A percentile compares a stretch with the other conserved stretches of the same genome.
Conservation (phyloP, 352 stramenopile genomes). For the Phytophthora multivora region DNA sequence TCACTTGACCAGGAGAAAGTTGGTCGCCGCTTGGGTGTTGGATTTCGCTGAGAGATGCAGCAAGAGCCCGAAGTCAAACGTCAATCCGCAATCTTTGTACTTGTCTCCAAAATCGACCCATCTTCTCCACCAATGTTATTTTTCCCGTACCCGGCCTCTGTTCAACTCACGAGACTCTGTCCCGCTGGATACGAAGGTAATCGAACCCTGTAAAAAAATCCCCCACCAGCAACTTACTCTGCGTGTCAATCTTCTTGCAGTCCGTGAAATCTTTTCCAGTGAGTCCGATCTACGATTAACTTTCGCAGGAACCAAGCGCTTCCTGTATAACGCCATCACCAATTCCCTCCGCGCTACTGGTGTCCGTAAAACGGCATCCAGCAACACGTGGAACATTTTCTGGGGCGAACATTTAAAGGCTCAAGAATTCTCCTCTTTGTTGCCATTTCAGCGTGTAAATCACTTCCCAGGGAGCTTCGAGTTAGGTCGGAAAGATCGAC, state of each 20-base stretch:
- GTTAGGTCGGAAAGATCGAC: conserved; percentile 72
- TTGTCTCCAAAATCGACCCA: conserved; percentile 59
- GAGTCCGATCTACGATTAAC: conserved; percentile 40
- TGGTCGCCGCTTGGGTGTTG: background rate
- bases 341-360: conserved; percentile 56
- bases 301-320: conserved; percentile 71
- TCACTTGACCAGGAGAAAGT: background rate
- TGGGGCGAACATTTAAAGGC: conserved; percentile 75
- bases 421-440: conserved; percentile 41
- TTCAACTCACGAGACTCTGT: conserved; percentile 49
- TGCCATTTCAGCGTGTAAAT: conserved; percentile 69
- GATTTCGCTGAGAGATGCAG: conserved; percentile 13
- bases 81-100: conserved; percentile 39
- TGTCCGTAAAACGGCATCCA: conserved; percentile 38
- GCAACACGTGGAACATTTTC: conserved; percentile 66
- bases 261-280: conserved; percentile 32
- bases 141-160: conserved; percentile 59
- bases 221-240: background rate
- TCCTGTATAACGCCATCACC: conserved; percentile 80
- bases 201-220: background rate
- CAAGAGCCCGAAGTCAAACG: conserved; percentile 28
- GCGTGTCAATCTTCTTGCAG: conserved; percentile 16
- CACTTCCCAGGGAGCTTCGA: conserved; percentile 83
- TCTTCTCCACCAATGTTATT: conserved; percentile 47
- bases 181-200: conserved; percentile 68